Conservation (phyloP, 1,284 basidiomycete species). For the Fistulinella staudtii region DNA sequence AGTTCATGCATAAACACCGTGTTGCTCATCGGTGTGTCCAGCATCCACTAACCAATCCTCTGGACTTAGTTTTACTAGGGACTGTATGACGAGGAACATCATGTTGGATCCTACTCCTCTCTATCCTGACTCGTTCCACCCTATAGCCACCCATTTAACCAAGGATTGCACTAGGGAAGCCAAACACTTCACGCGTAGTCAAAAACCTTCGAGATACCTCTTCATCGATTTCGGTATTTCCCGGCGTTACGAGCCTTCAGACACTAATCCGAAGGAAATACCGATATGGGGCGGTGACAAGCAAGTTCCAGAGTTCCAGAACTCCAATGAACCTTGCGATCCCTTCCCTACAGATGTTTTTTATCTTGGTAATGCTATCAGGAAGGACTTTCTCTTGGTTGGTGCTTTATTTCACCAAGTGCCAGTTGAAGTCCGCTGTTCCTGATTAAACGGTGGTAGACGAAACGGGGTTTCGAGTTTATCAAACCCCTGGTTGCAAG, state of each 20-base stretch:
- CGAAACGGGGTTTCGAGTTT: conserved; percentile 20
- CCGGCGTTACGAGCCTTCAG: conserved; percentile 21
- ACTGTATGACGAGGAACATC: conserved; percentile 29
- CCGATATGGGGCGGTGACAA: conserved; percentile 24
- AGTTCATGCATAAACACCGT: conserved; percentile 22
- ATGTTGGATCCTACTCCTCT: conserved; percentile 35
- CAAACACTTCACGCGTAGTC: conserved; percentile 25
- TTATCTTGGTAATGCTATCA: conserved; percentile 34
- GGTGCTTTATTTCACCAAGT: too few species aligned
- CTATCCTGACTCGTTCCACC: conserved; percentile 29
- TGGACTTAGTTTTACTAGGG: background rate
- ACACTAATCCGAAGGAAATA: conserved; percentile 14
- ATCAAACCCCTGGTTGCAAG: conserved; percentile 20
- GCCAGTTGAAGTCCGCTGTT: too few species aligned
- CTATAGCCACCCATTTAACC: conserved; percentile 8
- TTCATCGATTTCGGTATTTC: conserved; percentile 41
- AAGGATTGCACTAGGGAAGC: conserved; percentile 20
- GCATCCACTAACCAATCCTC: too few species aligned
- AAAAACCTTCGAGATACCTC: conserved; percentile 32
- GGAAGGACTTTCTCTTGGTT: conserved; percentile 28
- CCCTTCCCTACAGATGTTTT: conserved; percentile 39
- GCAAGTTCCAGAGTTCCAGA: conserved; percentile 22
- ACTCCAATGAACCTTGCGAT: conserved; percentile 22
- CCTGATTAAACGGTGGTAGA: too few species aligned
- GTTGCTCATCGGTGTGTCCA: conserved; percentile 18